phyloP scores from a whole-genome alignment of 768 basidiomycete genomes.

The Pleurotus sapidus region DNA sequence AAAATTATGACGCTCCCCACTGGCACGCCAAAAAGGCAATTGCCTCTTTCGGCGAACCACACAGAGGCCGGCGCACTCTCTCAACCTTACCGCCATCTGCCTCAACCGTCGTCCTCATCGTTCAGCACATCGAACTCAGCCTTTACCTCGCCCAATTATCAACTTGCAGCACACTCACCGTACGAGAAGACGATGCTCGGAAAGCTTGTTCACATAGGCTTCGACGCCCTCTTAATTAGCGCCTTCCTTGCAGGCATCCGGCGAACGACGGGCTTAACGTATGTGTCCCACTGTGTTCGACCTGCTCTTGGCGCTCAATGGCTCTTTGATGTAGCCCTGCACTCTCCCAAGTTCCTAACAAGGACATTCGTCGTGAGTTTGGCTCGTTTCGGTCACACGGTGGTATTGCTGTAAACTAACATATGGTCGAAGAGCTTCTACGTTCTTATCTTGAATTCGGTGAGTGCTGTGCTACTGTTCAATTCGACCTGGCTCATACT shows the following conservation, averaged over 20 bases:
- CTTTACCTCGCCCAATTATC: not conserved
- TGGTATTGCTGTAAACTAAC: not conserved
- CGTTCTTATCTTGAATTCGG: conserved; percentile 80
- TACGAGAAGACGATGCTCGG: conserved; percentile 9
- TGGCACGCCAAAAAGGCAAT: conserved; percentile 1
- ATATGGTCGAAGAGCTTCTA: conserved; percentile 53
- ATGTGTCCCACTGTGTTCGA: conserved; percentile 24
- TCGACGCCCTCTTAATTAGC: conserved; percentile 78
- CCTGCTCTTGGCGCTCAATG: not conserved
- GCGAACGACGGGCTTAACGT: conserved; percentile 86
- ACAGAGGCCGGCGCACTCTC: not conserved
- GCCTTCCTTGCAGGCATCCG: conserved; percentile 84
- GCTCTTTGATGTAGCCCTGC: conserved; percentile 52
- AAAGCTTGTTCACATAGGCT: conserved; percentile 54
- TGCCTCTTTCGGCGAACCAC: conserved; percentile 2
- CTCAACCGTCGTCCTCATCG: not conserved
- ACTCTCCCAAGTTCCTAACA: conserved; percentile 77
- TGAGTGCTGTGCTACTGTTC: conserved; percentile 27
- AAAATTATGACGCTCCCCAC: not conserved
- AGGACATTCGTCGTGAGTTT: conserved; percentile 80
- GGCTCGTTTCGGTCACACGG: conserved; percentile 1
- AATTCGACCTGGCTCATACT: not conserved
- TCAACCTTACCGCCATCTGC: not conserved
- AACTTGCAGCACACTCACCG: not conserved
- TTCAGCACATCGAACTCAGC: not conserved